Evolutionary conservation across 768 basidiomycete genomes (phyloP).

Genomic region (Phlegmacium glaucopus): DNA sequence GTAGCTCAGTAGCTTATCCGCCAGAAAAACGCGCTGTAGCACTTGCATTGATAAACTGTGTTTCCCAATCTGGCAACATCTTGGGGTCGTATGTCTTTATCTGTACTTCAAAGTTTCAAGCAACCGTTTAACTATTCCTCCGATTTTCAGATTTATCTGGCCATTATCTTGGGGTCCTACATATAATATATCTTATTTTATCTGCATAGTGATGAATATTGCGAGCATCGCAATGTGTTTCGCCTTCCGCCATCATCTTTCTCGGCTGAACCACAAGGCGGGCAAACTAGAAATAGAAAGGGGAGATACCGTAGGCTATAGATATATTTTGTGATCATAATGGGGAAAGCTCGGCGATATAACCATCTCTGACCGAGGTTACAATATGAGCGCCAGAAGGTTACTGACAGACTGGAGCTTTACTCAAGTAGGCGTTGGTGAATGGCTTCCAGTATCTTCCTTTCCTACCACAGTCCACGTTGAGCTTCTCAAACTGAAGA

Average conservation of each 20-base stretch:
- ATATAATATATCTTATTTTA: slow-evolving; percentile 67
- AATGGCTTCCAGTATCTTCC: slow-evolving; percentile 61
- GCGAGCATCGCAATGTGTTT: slow-evolving; percentile 48
- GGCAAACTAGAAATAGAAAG: slow-evolving; percentile 35
- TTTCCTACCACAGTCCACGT: slow-evolving; percentile 89
- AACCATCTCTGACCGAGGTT: background rate
- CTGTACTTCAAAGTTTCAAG: background rate
- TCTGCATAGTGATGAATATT: slow-evolving; percentile 61
- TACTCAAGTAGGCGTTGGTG: slow-evolving; percentile 60
- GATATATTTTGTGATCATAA: slow-evolving; percentile 46
- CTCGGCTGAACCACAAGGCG: slow-evolving; percentile 34
- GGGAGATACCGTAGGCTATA: slow-evolving; percentile 33
- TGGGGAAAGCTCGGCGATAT: slow-evolving; percentile 32
- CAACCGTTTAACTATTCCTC: background rate
- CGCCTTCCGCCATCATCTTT: slow-evolving; percentile 45
- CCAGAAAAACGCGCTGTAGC: slow-evolving; percentile 88
- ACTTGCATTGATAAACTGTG: slow-evolving; percentile 77
- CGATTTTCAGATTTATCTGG: slow-evolving; percentile 62
- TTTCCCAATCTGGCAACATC: slow-evolving; percentile 82
- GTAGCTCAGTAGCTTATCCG: slow-evolving; percentile 52
- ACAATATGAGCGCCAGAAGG: slow-evolving; percentile 7
- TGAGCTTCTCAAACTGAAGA: slow-evolving; percentile 70
- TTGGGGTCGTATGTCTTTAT: slow-evolving; percentile 63
- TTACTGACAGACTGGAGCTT: slow-evolving; percentile 56
- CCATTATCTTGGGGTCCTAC: slow-evolving; percentile 66